Evolutionary conservation across 2,329 filamentous ascomycete species (phyloP).

Genomic region (Colletotrichum aenigma): DNA sequence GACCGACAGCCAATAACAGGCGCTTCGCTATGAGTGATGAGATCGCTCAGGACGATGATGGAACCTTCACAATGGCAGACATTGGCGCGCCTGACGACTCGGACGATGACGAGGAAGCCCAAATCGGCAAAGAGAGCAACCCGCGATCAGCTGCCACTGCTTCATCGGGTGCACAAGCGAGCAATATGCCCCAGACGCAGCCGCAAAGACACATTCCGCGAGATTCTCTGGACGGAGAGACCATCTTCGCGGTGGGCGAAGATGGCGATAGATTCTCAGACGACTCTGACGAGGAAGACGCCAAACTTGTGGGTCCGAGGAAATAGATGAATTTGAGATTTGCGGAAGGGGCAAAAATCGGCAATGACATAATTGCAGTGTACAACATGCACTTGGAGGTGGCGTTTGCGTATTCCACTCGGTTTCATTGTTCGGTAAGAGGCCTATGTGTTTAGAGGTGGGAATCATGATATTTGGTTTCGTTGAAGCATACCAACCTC

Average conservation of each 20-base stretch:
- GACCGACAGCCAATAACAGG: constrained; percentile 94
- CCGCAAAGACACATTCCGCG: constrained; percentile 45
- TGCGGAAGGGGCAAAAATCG: not conserved
- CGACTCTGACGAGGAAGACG: constrained; percentile 68
- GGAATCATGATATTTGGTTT: not conserved
- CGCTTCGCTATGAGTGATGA: constrained; percentile 99
- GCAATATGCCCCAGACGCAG: constrained; percentile 13
- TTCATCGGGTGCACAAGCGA: not conserved
- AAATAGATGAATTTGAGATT: constrained; percentile 33
- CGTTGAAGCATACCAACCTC: not conserved
- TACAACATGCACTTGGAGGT: constrained; percentile 1
- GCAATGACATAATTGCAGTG: constrained; percentile 16
- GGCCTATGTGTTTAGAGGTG: not conserved
- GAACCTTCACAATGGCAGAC: constrained; percentile 90
- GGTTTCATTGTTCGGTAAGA: not conserved
- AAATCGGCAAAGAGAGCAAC: constrained; percentile 43
- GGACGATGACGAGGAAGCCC: constrained; percentile 62
- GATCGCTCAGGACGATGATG: constrained; percentile 97
- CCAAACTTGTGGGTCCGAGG: constrained; percentile 55
- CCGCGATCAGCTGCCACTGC: constrained; percentile 19
- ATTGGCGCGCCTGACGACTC: constrained; percentile 77
- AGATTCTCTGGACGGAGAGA: constrained; percentile 79
- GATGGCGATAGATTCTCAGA: constrained; percentile 83
- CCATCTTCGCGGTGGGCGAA: constrained; percentile 93
- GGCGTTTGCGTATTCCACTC: constrained; percentile 5